Base-by-base conservation (phyloP, 75 land plant species). In the Gnetum montanum region DNA sequence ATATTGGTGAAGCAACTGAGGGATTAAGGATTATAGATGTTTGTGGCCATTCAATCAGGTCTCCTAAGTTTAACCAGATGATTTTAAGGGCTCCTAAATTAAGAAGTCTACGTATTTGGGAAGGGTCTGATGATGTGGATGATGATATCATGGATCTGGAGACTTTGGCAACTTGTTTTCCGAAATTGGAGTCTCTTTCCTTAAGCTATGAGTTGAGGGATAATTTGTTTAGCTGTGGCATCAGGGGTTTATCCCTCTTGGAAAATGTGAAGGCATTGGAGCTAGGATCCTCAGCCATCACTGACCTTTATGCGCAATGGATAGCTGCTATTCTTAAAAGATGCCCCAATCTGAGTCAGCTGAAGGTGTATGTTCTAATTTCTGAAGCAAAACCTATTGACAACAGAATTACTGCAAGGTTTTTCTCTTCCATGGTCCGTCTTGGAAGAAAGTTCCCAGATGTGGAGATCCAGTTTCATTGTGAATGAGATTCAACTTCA, bases 11-110 rank as follows among this genome's bases (percentile, higher is more conserved):
- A 44, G 46, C 38, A 45, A 35, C 66, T n/a, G 87, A 83, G 11
- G 57, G 70, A 50, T 70, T 86, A 35, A 83, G 83, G 58, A 54
- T 69, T 52, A 75, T 86, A 18, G 88, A 83, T 71, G 59, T 86
- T 1, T 83, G 78, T 53, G 74, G 77, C 54, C 83, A 79, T 61
- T 80, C 80, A 27, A 73, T 83, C 16, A 51, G 68, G 37, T 86
- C 88, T 88, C 73, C 87, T 22, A 79, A 76, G 58, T 83, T 86
- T 53, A 65, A 76, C 46, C 81, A 79, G 25, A 79, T 80, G 75
- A 79, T 86, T 18, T 76, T 70, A 46, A 75, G 61, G 48, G 69
- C 91, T 6, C 53, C 76, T 12, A 83, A 66, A 31, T 52, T 86
- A 25, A 72, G 59, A 43, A 69, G 54, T 46, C 73, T 86, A 22